A percentile compares a stretch with the other conserved stretches of the same genome.
Evolutionary conservation across 176 grass and related monocot species (phyloP).

Genomic region (Cymbopogon citratus): DNA sequence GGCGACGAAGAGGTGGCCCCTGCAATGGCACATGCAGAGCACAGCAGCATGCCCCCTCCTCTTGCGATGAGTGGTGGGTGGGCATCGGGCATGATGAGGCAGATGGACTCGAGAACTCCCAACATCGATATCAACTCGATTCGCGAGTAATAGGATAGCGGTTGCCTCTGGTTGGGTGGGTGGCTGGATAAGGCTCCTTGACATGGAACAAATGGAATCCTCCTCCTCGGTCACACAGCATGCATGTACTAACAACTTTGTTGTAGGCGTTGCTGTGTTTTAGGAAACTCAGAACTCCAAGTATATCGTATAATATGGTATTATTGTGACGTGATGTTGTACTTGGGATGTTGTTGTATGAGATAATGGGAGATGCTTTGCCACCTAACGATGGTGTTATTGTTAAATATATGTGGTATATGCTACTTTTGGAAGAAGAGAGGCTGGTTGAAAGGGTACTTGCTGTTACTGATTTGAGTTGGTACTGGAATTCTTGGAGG

Average conservation of each 20-base stretch:
- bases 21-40: not conserved
- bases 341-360: conserved; percentile 34
- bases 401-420: not conserved
- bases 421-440: not conserved
- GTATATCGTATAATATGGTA: not conserved
- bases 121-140: conserved; percentile 59
- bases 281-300: conserved; percentile 8
- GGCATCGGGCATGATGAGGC: conserved; percentile 35
- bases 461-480: too few relatives aligned
- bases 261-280: conserved; percentile 21
- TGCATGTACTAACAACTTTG: conserved; percentile 7
- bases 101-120: conserved; percentile 46
- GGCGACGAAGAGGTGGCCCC: conserved; percentile 17
- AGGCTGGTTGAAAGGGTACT: not conserved
- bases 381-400: not conserved
- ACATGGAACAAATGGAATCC: not conserved
- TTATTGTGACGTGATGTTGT: conserved; percentile 12
- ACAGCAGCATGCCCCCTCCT: conserved; percentile 27
- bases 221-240: not conserved
- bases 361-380: not conserved
- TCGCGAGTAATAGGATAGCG: conserved; percentile 26
- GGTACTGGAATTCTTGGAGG: not conserved
- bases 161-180: not conserved
- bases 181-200: not conserved
- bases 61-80: conserved; percentile 48